Evolutionary conservation across 1,284 basidiomycete species (phyloP).

Genomic region (Ganoderma lucidum): DNA sequence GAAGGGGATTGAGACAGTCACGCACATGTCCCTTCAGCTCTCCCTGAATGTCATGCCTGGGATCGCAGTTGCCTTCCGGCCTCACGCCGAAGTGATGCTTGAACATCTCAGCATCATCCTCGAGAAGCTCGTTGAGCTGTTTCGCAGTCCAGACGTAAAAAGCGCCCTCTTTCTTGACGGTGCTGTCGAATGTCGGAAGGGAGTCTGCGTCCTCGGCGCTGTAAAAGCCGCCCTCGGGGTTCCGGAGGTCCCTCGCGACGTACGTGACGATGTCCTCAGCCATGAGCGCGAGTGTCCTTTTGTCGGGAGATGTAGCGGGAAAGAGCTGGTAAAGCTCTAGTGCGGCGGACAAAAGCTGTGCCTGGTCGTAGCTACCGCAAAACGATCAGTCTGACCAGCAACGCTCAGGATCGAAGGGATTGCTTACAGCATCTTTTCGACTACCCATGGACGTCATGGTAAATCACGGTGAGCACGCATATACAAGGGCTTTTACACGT

Average conservation of each 20-base stretch:
- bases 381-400: background rate
- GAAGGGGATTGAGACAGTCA: background rate
- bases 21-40: constrained; percentile 45
- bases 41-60: constrained; percentile 48
- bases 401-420: too few species aligned
- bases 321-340: constrained; percentile 40
- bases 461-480: background rate
- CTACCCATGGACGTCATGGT: constrained; percentile 15
- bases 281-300: constrained; percentile 33
- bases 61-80: constrained; percentile 50
- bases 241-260: constrained; percentile 44
- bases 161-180: constrained; percentile 49
- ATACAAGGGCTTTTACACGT: background rate
- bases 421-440: constrained; percentile 54
- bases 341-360: constrained; percentile 42
- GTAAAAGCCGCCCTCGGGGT: constrained; percentile 48
- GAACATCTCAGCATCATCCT: constrained; percentile 42
- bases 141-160: constrained; percentile 52
- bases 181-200: constrained; percentile 40
- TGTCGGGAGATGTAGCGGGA: constrained; percentile 38
- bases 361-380: constrained; percentile 48
- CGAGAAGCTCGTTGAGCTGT: constrained; percentile 47
- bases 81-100: constrained; percentile 47
- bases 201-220: constrained; percentile 56
- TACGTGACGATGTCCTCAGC: constrained; percentile 47